Base-by-base conservation (phyloP, 768 basidiomycete genomes). In the Dioszegia aurantiaca region DNA sequence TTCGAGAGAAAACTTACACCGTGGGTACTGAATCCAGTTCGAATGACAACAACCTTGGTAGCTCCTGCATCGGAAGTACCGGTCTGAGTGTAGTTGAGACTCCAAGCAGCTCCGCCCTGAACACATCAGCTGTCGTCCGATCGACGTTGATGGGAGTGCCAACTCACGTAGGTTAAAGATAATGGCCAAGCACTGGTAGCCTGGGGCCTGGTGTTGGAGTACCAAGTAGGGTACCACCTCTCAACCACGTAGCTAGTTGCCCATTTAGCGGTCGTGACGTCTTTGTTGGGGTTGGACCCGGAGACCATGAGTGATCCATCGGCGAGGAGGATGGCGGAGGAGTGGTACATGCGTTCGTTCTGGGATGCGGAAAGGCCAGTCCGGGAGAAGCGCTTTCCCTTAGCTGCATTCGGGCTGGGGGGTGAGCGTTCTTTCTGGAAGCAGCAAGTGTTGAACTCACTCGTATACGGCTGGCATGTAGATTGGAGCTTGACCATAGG, bases 171-270 rank as follows among this genome's bases (percentile, higher is more conserved):
- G 0, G 83, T 78, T 49, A 99, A 80, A 0, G 79, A 86, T 21
- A 74, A 77, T 0, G 94, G 93, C 1, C 89, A 77, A 3, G 87
- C 87, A 4, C 79, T 75, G 37, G 51, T 53, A 3, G 78, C 78
- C 1, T 44, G 53, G 1, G 94, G 94, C 17, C 91, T 86, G 79
- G 41, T 78, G 68, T 86, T 81, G 31, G 82, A 80, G 79, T 87
- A 98, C 80, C 95, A 99, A 1, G 84, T 80, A 0, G 94, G 94
- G 79, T 94, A 97, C 80, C 91, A 99, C 43, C 86, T 83, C 73
- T 94, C 91, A 0, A 89, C 87, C n/a, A 83, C 79, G 72, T 93
- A 94, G 28, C 84, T 84, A 1, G 92, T 95, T 0, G 68, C 68
- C 73, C 75, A 76, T 45, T 75, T 59, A 12, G n/a, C 39, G 56